Conservation (phyloP, 202 grass and related monocot genomes). For the Brachypodium distachyon region DNA sequence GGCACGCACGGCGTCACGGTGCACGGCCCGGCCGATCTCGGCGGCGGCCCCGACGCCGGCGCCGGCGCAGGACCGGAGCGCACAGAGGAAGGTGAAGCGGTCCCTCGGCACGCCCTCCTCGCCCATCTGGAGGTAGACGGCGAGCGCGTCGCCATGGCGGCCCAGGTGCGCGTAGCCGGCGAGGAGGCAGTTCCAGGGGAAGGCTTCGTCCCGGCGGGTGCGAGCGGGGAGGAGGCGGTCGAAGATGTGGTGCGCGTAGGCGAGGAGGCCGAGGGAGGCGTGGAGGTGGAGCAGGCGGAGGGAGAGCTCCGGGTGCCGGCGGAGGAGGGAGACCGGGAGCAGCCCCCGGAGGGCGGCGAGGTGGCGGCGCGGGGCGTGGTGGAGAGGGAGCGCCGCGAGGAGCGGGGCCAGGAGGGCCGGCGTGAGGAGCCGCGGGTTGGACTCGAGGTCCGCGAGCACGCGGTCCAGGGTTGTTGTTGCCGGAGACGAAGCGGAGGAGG, state of each 20-base stretch:
- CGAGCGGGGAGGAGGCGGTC: slow-evolving; percentile 34
- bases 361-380: slow-evolving; percentile 19
- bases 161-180: slow-evolving; percentile 23
- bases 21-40: slow-evolving; percentile 28
- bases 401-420: slow-evolving; percentile 23
- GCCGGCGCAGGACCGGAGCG: slow-evolving; percentile 38
- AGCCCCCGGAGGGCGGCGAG: slow-evolving; percentile 25
- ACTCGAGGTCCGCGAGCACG: slow-evolving; percentile 49
- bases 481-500: background rate
- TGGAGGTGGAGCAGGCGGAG: slow-evolving; percentile 14
- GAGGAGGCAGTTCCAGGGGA: slow-evolving; percentile 53
- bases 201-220: slow-evolving; percentile 25
- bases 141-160: slow-evolving; percentile 32
- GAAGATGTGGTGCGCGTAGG: slow-evolving; percentile 50
- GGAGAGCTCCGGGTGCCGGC: background rate
- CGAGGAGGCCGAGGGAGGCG: slow-evolving; percentile 25
- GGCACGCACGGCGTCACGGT: slow-evolving; percentile 36
- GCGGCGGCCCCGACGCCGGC: slow-evolving; percentile 3
- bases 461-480: slow-evolving; percentile 15
- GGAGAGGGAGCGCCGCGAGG: slow-evolving; percentile 23
- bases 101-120: slow-evolving; percentile 37
- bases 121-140: slow-evolving; percentile 47
- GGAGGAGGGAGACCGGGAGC: slow-evolving; percentile 30
- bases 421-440: slow-evolving; percentile 23
- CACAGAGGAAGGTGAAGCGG: slow-evolving; percentile 29